Evolutionary conservation across 495 filamentous ascomycete genomes (phyloP).

Genomic region (Tuber magnatum): DNA sequence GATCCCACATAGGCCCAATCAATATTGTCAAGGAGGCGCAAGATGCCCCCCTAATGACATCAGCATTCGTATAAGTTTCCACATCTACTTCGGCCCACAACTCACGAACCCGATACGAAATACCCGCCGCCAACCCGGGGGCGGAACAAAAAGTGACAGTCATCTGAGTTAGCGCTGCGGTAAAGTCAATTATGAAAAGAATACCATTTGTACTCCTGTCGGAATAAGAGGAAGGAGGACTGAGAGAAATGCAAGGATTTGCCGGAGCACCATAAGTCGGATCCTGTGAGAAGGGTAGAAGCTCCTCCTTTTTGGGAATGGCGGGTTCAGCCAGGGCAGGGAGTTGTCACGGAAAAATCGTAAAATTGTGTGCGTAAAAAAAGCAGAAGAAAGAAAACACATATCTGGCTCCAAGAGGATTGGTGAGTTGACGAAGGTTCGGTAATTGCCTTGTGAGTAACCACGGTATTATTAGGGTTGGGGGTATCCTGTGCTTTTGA

Average conservation of each 20-base stretch:
- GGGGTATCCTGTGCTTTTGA: neutral
- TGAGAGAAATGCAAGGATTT: constrained; percentile 50
- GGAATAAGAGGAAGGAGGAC: constrained; percentile 57
- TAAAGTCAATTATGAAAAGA: constrained; percentile 26
- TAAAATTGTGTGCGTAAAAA: too few relatives aligned
- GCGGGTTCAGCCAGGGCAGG: constrained; percentile 45
- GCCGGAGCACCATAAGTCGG: constrained; percentile 49
- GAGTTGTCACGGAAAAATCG: constrained; percentile 35
- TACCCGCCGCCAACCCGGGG: constrained; percentile 10
- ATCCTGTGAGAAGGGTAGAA: constrained; percentile 60
- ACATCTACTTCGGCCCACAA: constrained; percentile 25
- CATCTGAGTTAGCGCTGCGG: constrained; percentile 6
- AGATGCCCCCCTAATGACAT: constrained; percentile 10
- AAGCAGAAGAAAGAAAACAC: neutral
- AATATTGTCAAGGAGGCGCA: constrained; percentile 20
- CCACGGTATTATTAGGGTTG: neutral
- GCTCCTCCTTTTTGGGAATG: constrained; percentile 53
- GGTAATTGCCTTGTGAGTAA: too few relatives aligned
- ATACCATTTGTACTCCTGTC: constrained; percentile 46
- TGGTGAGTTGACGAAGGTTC: constrained; percentile 45
- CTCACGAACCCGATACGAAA: constrained; percentile 26
- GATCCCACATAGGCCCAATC: constrained; percentile 12
- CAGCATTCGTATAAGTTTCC: constrained; percentile 21
- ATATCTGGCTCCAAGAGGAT: constrained; percentile 54
- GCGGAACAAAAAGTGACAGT: constrained; percentile 20